phyloP scores from a whole-genome alignment of 2,329 filamentous ascomycete species.

The Apiospora phragmitis region DNA sequence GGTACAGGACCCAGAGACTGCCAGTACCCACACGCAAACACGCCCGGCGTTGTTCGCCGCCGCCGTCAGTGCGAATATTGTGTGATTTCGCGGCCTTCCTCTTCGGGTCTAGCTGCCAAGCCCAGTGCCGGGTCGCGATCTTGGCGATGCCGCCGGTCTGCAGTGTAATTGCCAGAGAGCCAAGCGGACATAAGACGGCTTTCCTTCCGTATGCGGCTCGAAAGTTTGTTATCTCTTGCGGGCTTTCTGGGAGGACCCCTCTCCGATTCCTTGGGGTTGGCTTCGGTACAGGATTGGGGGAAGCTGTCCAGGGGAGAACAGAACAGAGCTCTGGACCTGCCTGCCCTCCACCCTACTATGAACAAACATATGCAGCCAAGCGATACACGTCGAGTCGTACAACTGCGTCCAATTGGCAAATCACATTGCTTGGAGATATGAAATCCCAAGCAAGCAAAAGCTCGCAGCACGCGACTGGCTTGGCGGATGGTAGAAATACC shows the following conservation, averaged over 20 bases:
- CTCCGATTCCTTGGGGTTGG: neutral
- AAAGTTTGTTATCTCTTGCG: neutral
- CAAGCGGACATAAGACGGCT: neutral
- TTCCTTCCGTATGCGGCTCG: neutral
- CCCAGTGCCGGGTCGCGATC: neutral
- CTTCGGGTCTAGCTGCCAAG: neutral
- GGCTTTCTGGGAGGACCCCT: neutral
- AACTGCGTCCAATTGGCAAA: neutral
- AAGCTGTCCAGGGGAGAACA: too few relatives aligned
- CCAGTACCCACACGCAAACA: too few relatives aligned
- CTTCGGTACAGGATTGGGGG: neutral
- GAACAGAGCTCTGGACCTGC: too few relatives aligned
- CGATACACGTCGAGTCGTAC: neutral
- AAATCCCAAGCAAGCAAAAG: neutral
- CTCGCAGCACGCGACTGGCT: neutral
- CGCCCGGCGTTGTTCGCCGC: neutral
- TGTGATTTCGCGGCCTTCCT: neutral
- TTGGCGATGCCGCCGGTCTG: neutral
- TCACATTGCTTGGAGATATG: neutral
- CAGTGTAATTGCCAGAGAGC: neutral
- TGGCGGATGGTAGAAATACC: neutral
- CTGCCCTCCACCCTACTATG: neutral
- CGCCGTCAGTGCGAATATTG: neutral
- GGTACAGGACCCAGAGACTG: too few relatives aligned
- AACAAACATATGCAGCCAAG: slow-evolving; percentile 1